Base-by-base conservation (phyloP, 129 eudicot species). In the Tagetes patula region DNA sequence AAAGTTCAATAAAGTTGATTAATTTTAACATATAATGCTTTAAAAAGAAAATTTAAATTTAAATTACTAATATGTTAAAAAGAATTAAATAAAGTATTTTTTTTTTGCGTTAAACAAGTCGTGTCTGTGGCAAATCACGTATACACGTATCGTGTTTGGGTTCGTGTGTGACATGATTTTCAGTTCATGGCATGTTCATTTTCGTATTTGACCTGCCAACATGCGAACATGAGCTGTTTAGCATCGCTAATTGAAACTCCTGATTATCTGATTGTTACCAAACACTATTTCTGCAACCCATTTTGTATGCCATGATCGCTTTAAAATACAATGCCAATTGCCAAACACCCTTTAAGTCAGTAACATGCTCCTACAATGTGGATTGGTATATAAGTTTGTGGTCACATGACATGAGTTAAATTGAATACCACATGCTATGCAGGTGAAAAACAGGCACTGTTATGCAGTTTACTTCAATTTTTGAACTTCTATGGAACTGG, bases 401-500 rank as follows among this genome's bases (percentile, higher is more conserved):
- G 6, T 27, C 10, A 20, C 52, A 14, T 54, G 20, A 60, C 43
- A 60, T 36, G 41, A 61, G 67, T 36, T n/a, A 11, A 61, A 61
- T 61, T 61, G 67, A 61, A 61, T 37, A 61, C 67, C 45, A 61
- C 67, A 36, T 61, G 30, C 36, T 38, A 34, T 75, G 69, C 79
- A 85, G 93, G 88, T 38, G 77, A 70, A 46, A 84, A 72, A 81
- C 85, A 76, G 70, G 81, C 87, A 9, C 73, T 70, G 69, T 68
- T 89, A 65, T 88, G 92, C 54, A 90, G 84, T 39, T 55, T 84
- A 41, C 85, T 91, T 77, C 90, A 86, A 52, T 71, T 83, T 75
- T 77, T 81, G 75, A 84, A 85, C 84, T 84, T 88, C 63, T 86
- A 81, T 39, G 97, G 97, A 53, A 80, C 85, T 48, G 96, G 91